Percentiles rank a stretch among this genome's conserved stretches.
phyloP scores from a whole-genome alignment of 2,329 filamentous ascomycete species.

The Fusarium fujikuroi region DNA sequence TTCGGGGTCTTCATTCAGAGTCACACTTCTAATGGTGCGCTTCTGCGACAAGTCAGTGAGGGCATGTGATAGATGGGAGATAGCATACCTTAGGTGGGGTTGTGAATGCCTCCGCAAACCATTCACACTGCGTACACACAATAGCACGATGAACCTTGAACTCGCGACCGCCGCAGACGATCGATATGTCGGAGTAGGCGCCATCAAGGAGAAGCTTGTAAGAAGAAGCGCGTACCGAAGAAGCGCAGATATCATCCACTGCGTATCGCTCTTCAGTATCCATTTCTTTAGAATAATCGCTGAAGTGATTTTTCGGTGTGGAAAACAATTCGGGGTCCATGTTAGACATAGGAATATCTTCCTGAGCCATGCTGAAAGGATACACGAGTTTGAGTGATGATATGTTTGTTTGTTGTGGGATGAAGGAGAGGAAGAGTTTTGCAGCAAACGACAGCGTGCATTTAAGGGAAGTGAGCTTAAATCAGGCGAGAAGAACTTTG shows the following conservation, averaged over 20 bases:
- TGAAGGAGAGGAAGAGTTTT: not conserved
- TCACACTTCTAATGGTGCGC: conserved; percentile 10
- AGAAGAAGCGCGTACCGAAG: not conserved
- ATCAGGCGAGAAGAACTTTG: no score
- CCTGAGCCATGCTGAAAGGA: not conserved
- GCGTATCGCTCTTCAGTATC: not conserved
- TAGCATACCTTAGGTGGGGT: conserved; percentile 41
- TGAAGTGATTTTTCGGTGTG: not conserved
- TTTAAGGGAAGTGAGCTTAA: no score
- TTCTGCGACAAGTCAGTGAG: not conserved
- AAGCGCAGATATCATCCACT: conserved; percentile 1
- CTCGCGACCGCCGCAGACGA: conserved; percentile 43
- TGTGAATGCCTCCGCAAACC: conserved; percentile 44
- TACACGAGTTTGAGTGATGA: not conserved
- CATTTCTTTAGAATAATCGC: not conserved
- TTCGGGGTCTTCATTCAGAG: conserved; percentile 46
- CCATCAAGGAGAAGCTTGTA: conserved; percentile 4
- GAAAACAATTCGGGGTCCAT: not conserved
- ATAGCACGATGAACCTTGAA: conserved; percentile 51
- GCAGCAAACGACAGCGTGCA: not conserved
- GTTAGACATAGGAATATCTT: not conserved
- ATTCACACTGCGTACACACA: conserved; percentile 50
- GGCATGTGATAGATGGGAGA: not conserved
- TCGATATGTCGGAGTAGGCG: conserved; percentile 49
- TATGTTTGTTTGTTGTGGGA: not conserved